A percentile compares a stretch with the other conserved stretches of the same genome.
These are phyloP conservation scores for Cephalotrichum gorgonifer DNA, from an alignment of 2,329 filamentous ascomycete species.

Conservation along the genomic window DNA sequence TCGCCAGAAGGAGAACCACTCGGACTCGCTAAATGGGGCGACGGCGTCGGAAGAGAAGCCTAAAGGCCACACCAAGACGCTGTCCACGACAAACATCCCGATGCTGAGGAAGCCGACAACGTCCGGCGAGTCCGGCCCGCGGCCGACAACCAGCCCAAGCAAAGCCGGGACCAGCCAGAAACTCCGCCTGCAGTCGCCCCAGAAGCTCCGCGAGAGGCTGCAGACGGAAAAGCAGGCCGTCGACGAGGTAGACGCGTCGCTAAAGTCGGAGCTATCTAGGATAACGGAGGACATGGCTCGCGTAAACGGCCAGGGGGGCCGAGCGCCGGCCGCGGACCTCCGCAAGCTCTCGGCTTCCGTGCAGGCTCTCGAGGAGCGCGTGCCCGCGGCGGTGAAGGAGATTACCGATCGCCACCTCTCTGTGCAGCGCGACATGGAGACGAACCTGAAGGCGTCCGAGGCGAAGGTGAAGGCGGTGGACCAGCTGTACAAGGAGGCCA, in stretches of 20 bases:
- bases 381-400: slow-evolving; percentile 50
- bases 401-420: slow-evolving; percentile 49
- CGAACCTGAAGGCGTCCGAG: slow-evolving; percentile 62
- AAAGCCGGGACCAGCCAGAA: slow-evolving; percentile 34
- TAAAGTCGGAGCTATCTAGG: slow-evolving; percentile 67
- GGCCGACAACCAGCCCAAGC: slow-evolving; percentile 15
- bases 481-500: slow-evolving; percentile 78
- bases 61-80: slow-evolving; percentile 32
- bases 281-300: slow-evolving; percentile 72
- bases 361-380: slow-evolving; percentile 53
- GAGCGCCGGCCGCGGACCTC: slow-evolving; percentile 28
- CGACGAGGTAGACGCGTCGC: slow-evolving; percentile 54
- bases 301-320: slow-evolving; percentile 29
- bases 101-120: slow-evolving; percentile 31
- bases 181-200: slow-evolving; percentile 58
- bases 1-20: slow-evolving; percentile 38
- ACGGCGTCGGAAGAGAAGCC: slow-evolving; percentile 8
- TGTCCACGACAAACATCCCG: slow-evolving; percentile 45
- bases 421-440: slow-evolving; percentile 62
- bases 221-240: slow-evolving; percentile 71
- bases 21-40: slow-evolving; percentile 8
- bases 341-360: slow-evolving; percentile 47
- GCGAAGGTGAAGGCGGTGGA: slow-evolving; percentile 73
- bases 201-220: slow-evolving; percentile 74
- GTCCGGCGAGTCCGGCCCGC: slow-evolving; percentile 5